Conservation (phyloP, 805 yeast species). For the Geotrichum ghanense region DNA sequence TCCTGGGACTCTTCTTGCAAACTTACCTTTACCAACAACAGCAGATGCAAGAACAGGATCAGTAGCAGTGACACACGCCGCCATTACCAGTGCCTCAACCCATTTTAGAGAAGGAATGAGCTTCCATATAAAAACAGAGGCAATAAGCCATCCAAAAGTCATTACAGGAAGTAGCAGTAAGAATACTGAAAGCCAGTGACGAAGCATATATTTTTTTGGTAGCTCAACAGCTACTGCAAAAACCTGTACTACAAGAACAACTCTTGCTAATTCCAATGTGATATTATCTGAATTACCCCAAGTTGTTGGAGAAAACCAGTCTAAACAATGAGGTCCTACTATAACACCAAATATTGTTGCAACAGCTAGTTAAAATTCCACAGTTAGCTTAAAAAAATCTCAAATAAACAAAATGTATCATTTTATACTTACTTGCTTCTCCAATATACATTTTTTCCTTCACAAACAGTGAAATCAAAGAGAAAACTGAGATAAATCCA, state of each 20-base stretch:
- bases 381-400: not conserved
- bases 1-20: slow-evolving; percentile 87
- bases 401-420: not conserved
- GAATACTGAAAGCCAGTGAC: slow-evolving; percentile 69
- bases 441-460: slow-evolving; percentile 81
- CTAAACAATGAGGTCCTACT: slow-evolving; percentile 75
- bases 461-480: slow-evolving; percentile 67
- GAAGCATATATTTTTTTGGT: slow-evolving; percentile 79
- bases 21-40: slow-evolving; percentile 88
- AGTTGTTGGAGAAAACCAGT: slow-evolving; percentile 70
- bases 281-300: slow-evolving; percentile 84
- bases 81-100: slow-evolving; percentile 57
- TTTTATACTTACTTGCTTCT: slow-evolving; percentile 43
- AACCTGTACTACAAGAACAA: slow-evolving; percentile 76
- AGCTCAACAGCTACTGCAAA: slow-evolving; percentile 92
- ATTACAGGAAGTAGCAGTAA: slow-evolving; percentile 73
- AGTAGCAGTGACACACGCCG: slow-evolving; percentile 89
- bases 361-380: slow-evolving; percentile 37
- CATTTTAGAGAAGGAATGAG: slow-evolving; percentile 65
- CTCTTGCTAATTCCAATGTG: slow-evolving; percentile 72
- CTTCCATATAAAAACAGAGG: slow-evolving; percentile 69
- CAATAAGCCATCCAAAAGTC: slow-evolving; percentile 82
- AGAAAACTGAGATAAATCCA: slow-evolving; percentile 67
- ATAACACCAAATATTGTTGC: slow-evolving; percentile 79
- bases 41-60: slow-evolving; percentile 95